Conservation (phyloP, 2,329 filamentous ascomycete genomes). For the Xylariomycetidae sp. region DNA sequence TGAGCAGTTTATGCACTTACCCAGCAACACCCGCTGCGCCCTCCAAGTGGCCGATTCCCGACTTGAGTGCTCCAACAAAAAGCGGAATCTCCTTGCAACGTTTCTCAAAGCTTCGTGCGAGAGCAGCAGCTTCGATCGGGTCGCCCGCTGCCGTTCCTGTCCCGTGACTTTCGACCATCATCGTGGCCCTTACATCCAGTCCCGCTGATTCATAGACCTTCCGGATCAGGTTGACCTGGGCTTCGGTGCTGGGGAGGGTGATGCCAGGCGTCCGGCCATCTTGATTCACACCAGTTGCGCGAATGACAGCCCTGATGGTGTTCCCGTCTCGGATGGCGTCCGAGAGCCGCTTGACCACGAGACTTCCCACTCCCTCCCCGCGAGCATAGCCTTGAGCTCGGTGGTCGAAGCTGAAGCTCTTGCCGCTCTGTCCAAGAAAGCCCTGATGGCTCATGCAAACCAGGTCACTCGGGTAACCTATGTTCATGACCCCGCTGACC, state of each 20-base stretch:
- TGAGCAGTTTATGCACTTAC: too few relatives aligned
- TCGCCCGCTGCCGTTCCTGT: constrained; percentile 45
- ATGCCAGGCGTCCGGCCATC: constrained; percentile 31
- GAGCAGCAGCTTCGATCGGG: constrained; percentile 39
- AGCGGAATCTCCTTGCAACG: too few relatives aligned
- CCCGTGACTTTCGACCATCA: constrained; percentile 40
- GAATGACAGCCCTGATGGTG: constrained; percentile 23
- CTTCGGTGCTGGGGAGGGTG: constrained; percentile 22
- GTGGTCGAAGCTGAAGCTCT: background rate
- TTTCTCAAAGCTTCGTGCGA: constrained; percentile 29
- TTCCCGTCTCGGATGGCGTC: constrained; percentile 11
- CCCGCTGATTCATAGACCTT: constrained; percentile 17
- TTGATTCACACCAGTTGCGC: constrained; percentile 21
- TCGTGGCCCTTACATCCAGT: constrained; percentile 12
- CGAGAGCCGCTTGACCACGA: constrained; percentile 28
- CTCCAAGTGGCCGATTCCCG: constrained; percentile 33
- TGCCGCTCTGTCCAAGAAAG: background rate
- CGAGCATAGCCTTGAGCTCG: background rate
- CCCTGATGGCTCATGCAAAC: background rate
- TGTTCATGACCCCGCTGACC: background rate
- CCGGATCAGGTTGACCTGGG: constrained; percentile 24
- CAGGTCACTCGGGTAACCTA: background rate
- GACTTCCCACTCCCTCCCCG: constrained; percentile 16
- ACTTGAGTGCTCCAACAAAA: constrained; percentile 34
- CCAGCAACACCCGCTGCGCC: constrained; percentile 28